phyloP scores from a whole-genome alignment of 352 stramenopile species.

The Globisporangium apiculatum region DNA sequence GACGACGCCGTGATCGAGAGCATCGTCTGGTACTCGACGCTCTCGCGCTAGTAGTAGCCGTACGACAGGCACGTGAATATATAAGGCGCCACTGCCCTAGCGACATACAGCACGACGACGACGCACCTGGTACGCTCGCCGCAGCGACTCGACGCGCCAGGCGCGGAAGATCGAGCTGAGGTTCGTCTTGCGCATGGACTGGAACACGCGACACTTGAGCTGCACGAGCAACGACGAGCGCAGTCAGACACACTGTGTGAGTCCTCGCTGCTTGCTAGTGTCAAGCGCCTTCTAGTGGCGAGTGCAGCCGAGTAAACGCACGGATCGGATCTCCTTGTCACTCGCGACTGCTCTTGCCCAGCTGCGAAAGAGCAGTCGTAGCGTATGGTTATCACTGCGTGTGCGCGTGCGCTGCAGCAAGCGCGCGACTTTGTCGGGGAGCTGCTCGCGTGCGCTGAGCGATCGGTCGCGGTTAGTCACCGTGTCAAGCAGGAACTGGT shows the following conservation, averaged over 20 bases:
- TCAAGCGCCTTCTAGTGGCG: neutral
- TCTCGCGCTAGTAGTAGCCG: conserved; percentile 31
- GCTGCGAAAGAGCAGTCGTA: conserved; percentile 36
- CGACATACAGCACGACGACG: neutral
- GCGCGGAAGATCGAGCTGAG: conserved; percentile 57
- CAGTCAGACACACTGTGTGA: no score
- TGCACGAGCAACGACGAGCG: conserved; percentile 5
- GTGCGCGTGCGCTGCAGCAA: conserved; percentile 18
- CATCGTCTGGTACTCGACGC: conserved; percentile 76
- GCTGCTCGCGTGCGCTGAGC: conserved; percentile 27
- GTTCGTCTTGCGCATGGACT: conserved; percentile 38
- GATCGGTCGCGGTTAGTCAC: conserved; percentile 46
- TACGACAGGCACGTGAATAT: neutral
- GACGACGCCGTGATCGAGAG: conserved; percentile 66
- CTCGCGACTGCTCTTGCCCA: conserved; percentile 32
- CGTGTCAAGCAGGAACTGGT: conserved; percentile 37
- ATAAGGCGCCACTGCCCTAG: neutral
- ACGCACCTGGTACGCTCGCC: conserved; percentile 52
- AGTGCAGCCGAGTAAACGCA: conserved; percentile 8
- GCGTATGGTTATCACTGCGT: conserved; percentile 13
- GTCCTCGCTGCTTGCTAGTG: no score
- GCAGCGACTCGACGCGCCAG: conserved; percentile 65
- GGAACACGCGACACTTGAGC: conserved; percentile 63
- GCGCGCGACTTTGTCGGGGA: conserved; percentile 37
- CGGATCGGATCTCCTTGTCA: conserved; percentile 36